Conservation (phyloP, 2,329 filamentous ascomycete species). For the Zasmidium cellare region DNA sequence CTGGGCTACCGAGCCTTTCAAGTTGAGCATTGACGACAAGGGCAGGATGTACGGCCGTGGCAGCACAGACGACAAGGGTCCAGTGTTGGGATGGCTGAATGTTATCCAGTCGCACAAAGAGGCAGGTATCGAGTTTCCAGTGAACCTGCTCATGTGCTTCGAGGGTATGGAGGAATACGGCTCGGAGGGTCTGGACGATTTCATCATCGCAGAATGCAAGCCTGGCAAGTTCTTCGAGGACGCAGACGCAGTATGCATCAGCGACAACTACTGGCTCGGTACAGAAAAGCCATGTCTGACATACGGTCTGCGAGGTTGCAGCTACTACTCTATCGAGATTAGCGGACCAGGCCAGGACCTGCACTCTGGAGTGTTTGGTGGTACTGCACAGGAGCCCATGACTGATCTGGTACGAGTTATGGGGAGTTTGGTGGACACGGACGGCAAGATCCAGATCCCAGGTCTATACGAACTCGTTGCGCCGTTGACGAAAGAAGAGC, state of each 20-base stretch:
- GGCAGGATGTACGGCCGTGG: conserved; percentile 95
- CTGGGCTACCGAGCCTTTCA: conserved; percentile 94
- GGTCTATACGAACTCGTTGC: conserved; percentile 93
- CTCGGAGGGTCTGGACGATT: conserved; percentile 91
- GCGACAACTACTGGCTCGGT: conserved; percentile 99
- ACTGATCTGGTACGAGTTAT: conserved; percentile 86
- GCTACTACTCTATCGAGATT: conserved; percentile 93
- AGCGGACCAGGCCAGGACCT: conserved; percentile 90
- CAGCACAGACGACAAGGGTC: conserved; percentile 96
- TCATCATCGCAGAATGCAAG: conserved; percentile 88
- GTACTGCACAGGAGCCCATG: conserved; percentile 97
- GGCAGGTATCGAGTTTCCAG: conserved; percentile 89
- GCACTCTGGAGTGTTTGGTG: conserved; percentile 95
- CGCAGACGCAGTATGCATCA: conserved; percentile 94
- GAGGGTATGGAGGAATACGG: conserved; percentile 99
- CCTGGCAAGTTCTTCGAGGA: conserved; percentile 81
- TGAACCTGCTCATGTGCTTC: conserved; percentile 98
- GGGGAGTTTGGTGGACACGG: conserved; percentile 78
- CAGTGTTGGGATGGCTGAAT: conserved; percentile 95
- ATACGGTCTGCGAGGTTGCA: conserved; percentile 94
- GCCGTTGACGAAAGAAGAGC: conserved; percentile 81
- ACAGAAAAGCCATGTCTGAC: conserved; percentile 98
- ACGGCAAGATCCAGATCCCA: conserved; percentile 93
- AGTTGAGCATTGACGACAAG: conserved; percentile 82
- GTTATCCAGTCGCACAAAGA: conserved; percentile 97